These are phyloP conservation scores for Capniomyces stellatus DNA, from an alignment of 371 early-diverging fungal species.

Conservation along the genomic window DNA sequence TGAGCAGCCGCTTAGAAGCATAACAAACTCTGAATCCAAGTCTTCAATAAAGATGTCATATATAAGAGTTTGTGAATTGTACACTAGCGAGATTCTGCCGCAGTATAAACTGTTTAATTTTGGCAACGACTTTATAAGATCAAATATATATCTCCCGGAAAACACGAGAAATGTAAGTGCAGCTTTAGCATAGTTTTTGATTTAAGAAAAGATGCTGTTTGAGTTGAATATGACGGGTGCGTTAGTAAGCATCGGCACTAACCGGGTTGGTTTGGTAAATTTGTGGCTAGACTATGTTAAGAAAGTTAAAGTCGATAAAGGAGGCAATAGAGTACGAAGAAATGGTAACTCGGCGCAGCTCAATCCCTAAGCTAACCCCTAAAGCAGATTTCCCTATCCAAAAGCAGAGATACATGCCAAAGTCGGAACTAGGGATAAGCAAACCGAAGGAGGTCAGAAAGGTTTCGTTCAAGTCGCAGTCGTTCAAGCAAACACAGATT, in stretches of 20 bases:
- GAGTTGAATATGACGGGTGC: neutral
- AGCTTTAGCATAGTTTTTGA: neutral
- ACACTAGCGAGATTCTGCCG: neutral
- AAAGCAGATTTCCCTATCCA: no score
- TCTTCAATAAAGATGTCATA: neutral
- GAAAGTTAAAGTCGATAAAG: no score
- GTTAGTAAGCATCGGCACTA: neutral
- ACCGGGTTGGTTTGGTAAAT: no score
- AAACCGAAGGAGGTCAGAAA: no score
- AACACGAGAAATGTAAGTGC: neutral
- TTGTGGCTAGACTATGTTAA: no score
- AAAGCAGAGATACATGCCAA: no score
- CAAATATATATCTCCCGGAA: neutral
- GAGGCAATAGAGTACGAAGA: no score
- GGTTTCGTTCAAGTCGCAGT: no score
- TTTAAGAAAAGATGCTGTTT: neutral
- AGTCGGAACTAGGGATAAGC: no score
- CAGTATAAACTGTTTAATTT: neutral
- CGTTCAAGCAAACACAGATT: no score
- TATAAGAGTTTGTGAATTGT: neutral
- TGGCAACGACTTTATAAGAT: neutral
- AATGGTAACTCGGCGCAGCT: no score
- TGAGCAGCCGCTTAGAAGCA: neutral
- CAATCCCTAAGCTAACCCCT: no score
- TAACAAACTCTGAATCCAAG: neutral